Conservation (phyloP, 106 monocot species). For the Dioscorea alata region DNA sequence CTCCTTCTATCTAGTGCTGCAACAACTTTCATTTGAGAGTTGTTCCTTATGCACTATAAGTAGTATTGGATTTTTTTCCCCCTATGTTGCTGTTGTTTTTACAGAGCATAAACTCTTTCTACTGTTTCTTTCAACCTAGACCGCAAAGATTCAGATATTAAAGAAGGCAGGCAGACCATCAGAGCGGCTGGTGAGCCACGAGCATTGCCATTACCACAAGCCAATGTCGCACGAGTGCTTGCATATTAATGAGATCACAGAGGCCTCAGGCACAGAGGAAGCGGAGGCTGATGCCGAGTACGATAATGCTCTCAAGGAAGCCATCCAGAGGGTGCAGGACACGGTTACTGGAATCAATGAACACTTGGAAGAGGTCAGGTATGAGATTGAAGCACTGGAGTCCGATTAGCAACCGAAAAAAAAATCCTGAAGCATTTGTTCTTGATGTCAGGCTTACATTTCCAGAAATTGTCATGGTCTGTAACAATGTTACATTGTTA, state of each 20-base stretch:
- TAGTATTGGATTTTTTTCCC: too few species aligned
- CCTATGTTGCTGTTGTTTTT: too few species aligned
- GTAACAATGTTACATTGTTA: too few species aligned
- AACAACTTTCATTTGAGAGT: too few species aligned
- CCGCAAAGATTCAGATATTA: slow-evolving; percentile 72
- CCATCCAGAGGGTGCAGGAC: slow-evolving; percentile 74
- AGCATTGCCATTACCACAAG: slow-evolving; percentile 40
- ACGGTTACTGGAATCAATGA: slow-evolving; percentile 87
- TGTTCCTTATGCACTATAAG: too few species aligned
- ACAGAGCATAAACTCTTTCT: too few species aligned
- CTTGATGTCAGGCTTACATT: too few species aligned
- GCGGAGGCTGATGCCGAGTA: slow-evolving; percentile 91
- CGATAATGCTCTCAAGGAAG: slow-evolving; percentile 72
- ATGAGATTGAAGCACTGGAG: slow-evolving; percentile 78
- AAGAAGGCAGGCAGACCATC: slow-evolving; percentile 89
- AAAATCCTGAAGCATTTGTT: neutral
- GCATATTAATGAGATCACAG: slow-evolving; percentile 70
- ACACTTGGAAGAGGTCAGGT: slow-evolving; percentile 79
- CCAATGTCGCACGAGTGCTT: slow-evolving; percentile 43
- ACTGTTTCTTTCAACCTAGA: slow-evolving; percentile 24
- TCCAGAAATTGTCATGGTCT: too few species aligned
- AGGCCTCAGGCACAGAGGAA: slow-evolving; percentile 65
- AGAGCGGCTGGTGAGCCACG: slow-evolving; percentile 70
- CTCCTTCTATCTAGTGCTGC: too few species aligned
- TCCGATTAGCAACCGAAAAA: slow-evolving; percentile 19